phyloP scores from a whole-genome alignment of 257 asterid genomes.

The Echium plantagineum region DNA sequence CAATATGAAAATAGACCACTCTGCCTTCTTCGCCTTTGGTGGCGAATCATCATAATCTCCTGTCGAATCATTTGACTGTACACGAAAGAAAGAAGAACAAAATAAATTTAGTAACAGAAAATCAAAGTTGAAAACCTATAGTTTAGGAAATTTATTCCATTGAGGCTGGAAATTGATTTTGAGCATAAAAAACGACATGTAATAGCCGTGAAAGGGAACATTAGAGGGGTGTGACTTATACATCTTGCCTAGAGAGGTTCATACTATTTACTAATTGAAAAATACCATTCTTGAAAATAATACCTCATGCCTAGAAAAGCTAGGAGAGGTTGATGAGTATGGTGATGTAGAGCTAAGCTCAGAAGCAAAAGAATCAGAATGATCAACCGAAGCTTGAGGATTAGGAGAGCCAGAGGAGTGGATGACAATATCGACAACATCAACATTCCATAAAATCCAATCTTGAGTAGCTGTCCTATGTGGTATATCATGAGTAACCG shows the following conservation, averaged over 20 bases:
- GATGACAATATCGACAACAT: conserved; percentile 48
- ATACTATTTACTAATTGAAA: neutral
- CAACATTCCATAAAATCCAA: conserved; percentile 79
- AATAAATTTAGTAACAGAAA: neutral
- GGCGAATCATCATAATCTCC: conserved; percentile 40
- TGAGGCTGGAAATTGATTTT: too few relatives aligned
- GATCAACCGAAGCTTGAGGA: conserved; percentile 15
- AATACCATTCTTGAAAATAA: neutral
- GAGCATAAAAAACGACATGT: too few relatives aligned
- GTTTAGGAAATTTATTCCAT: too few relatives aligned
- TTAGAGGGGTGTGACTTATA: too few relatives aligned
- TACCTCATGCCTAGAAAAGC: conserved; percentile 73
- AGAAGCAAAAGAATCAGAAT: conserved; percentile 31
- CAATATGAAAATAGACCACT: conserved; percentile 39
- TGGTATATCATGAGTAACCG: conserved; percentile 86
- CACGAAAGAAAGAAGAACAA: conserved; percentile 2
- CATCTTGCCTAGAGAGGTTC: too few relatives aligned
- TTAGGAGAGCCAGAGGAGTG: conserved; percentile 26
- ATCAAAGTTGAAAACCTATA: neutral
- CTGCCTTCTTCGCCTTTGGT: conserved; percentile 62
- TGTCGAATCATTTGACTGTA: conserved; percentile 62
- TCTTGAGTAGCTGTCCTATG: conserved; percentile 73
- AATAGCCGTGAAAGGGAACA: too few relatives aligned
- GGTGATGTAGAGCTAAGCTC: conserved; percentile 47
- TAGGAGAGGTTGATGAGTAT: conserved; percentile 40